Conservation (phyloP, 352 stramenopile genomes). For the Thraustotheca clavata region DNA sequence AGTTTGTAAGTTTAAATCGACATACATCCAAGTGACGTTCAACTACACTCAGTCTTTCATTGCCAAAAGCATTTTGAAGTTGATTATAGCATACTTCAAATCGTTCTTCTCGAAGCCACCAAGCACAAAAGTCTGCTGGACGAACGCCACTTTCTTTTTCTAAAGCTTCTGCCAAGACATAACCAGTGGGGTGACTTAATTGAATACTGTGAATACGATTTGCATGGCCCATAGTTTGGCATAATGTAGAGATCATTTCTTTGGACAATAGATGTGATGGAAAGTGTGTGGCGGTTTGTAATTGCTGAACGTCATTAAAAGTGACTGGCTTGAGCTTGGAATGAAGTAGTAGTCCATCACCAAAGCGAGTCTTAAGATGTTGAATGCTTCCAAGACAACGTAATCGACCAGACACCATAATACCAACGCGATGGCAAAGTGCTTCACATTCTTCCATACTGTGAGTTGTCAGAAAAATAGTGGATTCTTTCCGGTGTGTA, state of each 20-base stretch:
- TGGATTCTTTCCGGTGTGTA: slow-evolving; percentile 41
- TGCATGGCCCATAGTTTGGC: slow-evolving; percentile 27
- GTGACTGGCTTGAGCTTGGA: slow-evolving; percentile 46
- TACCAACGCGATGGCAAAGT: slow-evolving; percentile 90
- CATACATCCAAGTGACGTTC: slow-evolving; percentile 60
- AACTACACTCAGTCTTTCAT: slow-evolving; percentile 28
- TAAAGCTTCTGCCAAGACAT: slow-evolving; percentile 24
- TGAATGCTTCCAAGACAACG: slow-evolving; percentile 92
- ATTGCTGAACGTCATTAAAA: slow-evolving; percentile 16
- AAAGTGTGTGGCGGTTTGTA: slow-evolving; percentile 23
- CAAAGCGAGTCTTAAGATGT: slow-evolving; percentile 86
- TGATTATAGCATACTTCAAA: slow-evolving; percentile 32
- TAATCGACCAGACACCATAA: slow-evolving; percentile 95
- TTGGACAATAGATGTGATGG: neutral
- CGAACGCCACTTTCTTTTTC: slow-evolving; percentile 14
- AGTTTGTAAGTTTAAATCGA: slow-evolving; percentile 38
- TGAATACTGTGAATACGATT: slow-evolving; percentile 27
- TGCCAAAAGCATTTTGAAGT: slow-evolving; percentile 31
- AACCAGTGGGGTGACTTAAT: slow-evolving; percentile 27
- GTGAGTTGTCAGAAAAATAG: slow-evolving; percentile 89
- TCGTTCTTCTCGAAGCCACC: slow-evolving; percentile 59
- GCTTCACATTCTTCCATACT: slow-evolving; percentile 95
- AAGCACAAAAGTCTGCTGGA: slow-evolving; percentile 34
- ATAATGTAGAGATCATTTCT: slow-evolving; percentile 7
- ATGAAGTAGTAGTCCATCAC: slow-evolving; percentile 78